These are phyloP conservation scores for Trypethelium eluteriae DNA, from an alignment of 495 filamentous ascomycete species.

Conservation along the genomic window DNA sequence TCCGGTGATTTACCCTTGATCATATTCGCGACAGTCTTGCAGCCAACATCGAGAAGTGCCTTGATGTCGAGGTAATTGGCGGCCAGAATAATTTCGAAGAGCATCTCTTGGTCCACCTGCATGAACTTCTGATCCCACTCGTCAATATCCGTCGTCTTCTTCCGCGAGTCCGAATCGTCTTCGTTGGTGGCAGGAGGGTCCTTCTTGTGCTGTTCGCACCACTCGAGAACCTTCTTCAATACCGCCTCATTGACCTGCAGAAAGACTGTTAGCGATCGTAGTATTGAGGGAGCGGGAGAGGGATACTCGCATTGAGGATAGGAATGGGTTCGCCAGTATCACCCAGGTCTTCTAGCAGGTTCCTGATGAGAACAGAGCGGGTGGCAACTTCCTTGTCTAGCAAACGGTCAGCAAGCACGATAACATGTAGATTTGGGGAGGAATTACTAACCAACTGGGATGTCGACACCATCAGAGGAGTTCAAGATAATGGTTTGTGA, in stretches of 20 bases:
- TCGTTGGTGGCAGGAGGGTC: conserved; percentile 69
- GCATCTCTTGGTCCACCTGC: conserved; percentile 99
- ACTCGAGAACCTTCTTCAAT: conserved; percentile 90
- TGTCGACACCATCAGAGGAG: conserved; percentile 8
- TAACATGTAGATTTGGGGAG: not conserved
- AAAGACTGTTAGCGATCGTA: conserved; percentile 18
- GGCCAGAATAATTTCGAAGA: conserved; percentile 95
- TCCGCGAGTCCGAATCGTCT: conserved; percentile 88
- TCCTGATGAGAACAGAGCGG: conserved; percentile 91
- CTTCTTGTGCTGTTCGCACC: conserved; percentile 88
- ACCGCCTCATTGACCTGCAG: conserved; percentile 84
- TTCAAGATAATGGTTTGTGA: conserved; percentile 6
- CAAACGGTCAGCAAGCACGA: conserved; percentile 49
- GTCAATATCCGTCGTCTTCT: conserved; percentile 97
- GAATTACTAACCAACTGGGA: not conserved
- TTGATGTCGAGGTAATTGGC: conserved; percentile 80
- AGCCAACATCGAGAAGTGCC: conserved; percentile 71
- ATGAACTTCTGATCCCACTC: conserved; percentile 99
- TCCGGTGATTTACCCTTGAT: conserved; percentile 80
- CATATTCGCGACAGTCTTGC: conserved; percentile 81
- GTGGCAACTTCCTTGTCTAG: conserved; percentile 57
- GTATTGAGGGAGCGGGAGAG: conserved; percentile 14
- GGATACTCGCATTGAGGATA: conserved; percentile 71
- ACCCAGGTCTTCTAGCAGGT: conserved; percentile 91
- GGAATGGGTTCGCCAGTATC: conserved; percentile 59